Conservation (phyloP, 2,329 filamentous ascomycete species). For the Canariomyces notabilis region DNA sequence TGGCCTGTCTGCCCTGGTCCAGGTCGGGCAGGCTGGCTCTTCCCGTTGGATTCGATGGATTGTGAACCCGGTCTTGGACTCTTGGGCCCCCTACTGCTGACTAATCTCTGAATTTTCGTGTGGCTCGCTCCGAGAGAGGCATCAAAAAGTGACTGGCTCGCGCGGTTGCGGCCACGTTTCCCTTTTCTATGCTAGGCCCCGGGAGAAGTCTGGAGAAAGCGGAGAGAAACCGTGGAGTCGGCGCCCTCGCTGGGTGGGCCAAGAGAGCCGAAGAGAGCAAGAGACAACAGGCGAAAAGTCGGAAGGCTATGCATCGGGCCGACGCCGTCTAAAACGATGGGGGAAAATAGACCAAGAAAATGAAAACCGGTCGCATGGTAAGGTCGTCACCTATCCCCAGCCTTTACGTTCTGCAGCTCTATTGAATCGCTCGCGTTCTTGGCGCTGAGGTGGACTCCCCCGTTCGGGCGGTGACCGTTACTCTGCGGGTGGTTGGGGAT, state of each 20-base stretch:
- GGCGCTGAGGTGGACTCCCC: constrained; percentile 10
- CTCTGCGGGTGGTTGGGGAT: constrained; percentile 32
- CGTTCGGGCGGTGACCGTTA: constrained; percentile 36
- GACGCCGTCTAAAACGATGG: background rate
- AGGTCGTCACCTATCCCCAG: constrained; percentile 30
- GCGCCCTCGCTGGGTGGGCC: background rate
- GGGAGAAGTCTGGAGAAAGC: no score
- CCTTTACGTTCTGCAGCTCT: constrained; percentile 48
- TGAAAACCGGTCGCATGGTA: background rate
- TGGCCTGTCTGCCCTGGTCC: no score
- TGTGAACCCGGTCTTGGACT: background rate
- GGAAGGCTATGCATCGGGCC: background rate
- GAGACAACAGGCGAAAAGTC: background rate
- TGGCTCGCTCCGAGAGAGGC: no score
- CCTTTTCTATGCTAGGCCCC: no score
- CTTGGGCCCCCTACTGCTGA: background rate
- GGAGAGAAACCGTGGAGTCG: no score
- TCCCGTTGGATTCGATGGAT: background rate
- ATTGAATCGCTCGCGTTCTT: constrained; percentile 33
- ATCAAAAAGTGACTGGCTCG: no score
- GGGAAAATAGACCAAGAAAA: background rate
- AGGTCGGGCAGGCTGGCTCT: background rate
- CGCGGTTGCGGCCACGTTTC: no score
- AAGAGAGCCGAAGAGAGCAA: background rate
- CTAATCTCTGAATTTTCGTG: background rate